Evolutionary conservation across 2,329 filamentous ascomycete species (phyloP), one percentile per base, ranked within the genome.

Genomic region (Bipolaris victoriae): DNA sequence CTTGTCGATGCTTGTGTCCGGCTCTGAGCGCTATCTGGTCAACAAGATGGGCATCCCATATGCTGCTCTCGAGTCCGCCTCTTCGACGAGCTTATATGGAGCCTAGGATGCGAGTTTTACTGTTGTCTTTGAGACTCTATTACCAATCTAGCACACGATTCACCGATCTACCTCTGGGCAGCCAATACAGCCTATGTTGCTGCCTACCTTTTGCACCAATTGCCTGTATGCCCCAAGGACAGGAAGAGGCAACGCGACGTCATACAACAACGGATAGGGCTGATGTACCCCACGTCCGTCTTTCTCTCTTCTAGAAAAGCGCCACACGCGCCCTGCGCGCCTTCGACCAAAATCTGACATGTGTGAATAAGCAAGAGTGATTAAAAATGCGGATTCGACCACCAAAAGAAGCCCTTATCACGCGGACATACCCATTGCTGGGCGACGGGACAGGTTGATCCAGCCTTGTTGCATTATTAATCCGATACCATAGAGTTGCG

Each of bases 261-360:
- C 43, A 46, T 46, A 22, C 10, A 31, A 22, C 10, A 39, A 20
- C 46, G 46, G 46, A 35, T 49, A 49, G 22, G 46, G 46, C 46
- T 49, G 46, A 49, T 49, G 46, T 24, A 49, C 22, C 24, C 46
- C 46, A 49, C 46, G 22, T 5, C 22, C 46, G 18, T 43, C 11
- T n/a, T 26, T 39, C 29, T 31, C 26, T n/a, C 35, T 49, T 49
- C 46, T 15, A 26, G 46, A 49, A 49, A 11, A 9, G 15, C 22
- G 13, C 15, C 20, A 39, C 24, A n/a, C 35, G 35, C 35, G 11
- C 24, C 24, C 6, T 10, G 3, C 20, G 16, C 29, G 10, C 29
- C 29, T 11, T 13, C 4, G 29, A 31, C 29, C 29, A 31, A 31
- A 31, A 37, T 39, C 31, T 39, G 5, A 39, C 22, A 9, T 39